Conservation (phyloP, 2,329 filamentous ascomycete species). For the Cercospora berteroae region DNA sequence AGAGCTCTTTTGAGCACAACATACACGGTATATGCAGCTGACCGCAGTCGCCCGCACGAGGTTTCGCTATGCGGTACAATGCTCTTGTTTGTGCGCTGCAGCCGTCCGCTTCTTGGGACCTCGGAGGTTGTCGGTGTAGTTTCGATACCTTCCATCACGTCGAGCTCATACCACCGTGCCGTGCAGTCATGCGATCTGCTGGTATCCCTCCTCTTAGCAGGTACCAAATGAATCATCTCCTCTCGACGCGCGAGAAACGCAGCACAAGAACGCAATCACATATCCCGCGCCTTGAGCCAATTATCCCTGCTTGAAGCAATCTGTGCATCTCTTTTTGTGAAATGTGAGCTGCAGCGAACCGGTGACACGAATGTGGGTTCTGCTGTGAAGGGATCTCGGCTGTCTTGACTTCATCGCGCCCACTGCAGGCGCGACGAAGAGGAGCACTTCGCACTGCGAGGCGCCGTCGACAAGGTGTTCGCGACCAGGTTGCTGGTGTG, state of each 20-base stretch:
- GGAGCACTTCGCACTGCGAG: background rate
- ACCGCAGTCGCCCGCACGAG: conserved; percentile 2
- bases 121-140: background rate
- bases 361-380: conserved; percentile 12
- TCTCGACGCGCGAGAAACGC: background rate
- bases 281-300: background rate
- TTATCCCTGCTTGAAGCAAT: conserved; percentile 3
- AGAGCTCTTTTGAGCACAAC: conserved; percentile 2
- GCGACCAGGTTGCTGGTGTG: background rate
- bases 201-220: background rate
- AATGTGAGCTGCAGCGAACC: conserved; percentile 11
- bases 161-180: background rate
- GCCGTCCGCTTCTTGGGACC: background rate
- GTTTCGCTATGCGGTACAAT: background rate
- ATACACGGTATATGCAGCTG: background rate
- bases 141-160: background rate
- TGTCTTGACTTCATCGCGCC: conserved; percentile 5
- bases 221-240: background rate
- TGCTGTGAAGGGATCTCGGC: conserved; percentile 3
- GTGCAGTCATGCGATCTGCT: background rate
- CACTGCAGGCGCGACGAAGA: background rate
- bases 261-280: conserved; percentile 1
- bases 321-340: background rate
- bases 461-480: conserved; percentile 1
- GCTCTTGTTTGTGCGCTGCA: conserved; percentile 6